Percentiles rank a stretch among this genome's conserved stretches.
These are phyloP conservation scores for Paecilomyces sp. DNA, from an alignment of 2,329 filamentous ascomycete genomes.

Conservation along the genomic window DNA sequence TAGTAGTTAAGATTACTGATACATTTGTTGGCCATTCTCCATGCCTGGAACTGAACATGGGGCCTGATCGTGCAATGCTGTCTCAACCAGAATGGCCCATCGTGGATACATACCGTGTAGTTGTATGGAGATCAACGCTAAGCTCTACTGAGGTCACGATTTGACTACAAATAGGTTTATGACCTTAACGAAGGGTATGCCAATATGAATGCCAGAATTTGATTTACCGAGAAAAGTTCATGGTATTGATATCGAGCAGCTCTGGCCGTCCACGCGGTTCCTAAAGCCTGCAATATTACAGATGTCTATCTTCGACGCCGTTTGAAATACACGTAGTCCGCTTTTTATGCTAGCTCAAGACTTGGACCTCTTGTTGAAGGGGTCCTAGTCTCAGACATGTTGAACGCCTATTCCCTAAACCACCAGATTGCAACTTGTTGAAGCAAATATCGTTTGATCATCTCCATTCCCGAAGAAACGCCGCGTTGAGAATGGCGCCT, in stretches of 20 bases:
- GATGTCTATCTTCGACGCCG: not conserved
- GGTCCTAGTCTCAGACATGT: not conserved
- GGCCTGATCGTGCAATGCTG: not conserved
- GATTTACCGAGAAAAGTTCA: not conserved
- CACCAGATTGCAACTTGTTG: not conserved
- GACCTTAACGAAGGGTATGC: no score
- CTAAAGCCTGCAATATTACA: not conserved
- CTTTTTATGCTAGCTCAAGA: not conserved
- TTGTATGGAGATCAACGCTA: not conserved
- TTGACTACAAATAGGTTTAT: no score
- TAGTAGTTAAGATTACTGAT: not conserved
- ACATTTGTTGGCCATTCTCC: not conserved
- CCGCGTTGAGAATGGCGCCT: conserved; percentile 13
- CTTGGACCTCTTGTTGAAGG: not conserved
- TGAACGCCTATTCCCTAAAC: not conserved
- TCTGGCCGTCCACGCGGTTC: not conserved
- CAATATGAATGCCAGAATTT: not conserved
- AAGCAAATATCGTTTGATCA: not conserved
- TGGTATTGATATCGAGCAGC: not conserved
- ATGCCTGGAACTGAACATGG: not conserved
- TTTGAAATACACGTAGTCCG: not conserved
- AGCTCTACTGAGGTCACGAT: not conserved
- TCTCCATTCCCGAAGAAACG: conserved; percentile 8
- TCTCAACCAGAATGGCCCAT: not conserved
- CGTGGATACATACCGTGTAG: not conserved